Conservation (phyloP, 2,329 filamentous ascomycete species). For the Trichophyton schoenleinii region DNA sequence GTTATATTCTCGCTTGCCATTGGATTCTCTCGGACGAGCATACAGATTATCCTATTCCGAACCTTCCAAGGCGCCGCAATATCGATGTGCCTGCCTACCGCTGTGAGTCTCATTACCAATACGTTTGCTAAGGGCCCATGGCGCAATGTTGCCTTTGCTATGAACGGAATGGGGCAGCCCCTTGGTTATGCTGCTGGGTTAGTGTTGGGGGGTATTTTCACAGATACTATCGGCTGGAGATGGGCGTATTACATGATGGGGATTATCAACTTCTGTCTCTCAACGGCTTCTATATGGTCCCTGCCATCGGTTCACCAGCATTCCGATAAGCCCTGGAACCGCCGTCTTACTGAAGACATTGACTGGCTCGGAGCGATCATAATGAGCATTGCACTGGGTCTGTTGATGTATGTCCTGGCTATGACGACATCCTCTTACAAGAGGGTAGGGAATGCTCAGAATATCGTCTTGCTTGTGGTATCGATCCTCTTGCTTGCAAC, state of each 20-base stretch:
- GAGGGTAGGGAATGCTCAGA: slow-evolving; percentile 12
- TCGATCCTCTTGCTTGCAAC: slow-evolving; percentile 18
- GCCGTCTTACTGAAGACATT: slow-evolving; percentile 30
- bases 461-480: slow-evolving; percentile 21
- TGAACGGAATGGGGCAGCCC: slow-evolving; percentile 37
- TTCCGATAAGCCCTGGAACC: slow-evolving; percentile 16
- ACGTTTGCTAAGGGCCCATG: slow-evolving; percentile 33
- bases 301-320: slow-evolving; percentile 22
- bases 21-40: slow-evolving; percentile 25
- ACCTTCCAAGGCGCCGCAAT: slow-evolving; percentile 34
- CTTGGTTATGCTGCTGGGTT: slow-evolving; percentile 40
- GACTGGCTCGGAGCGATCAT: slow-evolving; percentile 39
- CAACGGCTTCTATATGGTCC: slow-evolving; percentile 26
- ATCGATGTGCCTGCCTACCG: slow-evolving; percentile 35
- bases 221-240: slow-evolving; percentile 41
- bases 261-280: slow-evolving; percentile 28
- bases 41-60: slow-evolving; percentile 37
- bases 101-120: slow-evolving; percentile 36
- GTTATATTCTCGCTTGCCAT: slow-evolving; percentile 31
- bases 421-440: slow-evolving; percentile 12
- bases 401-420: slow-evolving; percentile 37
- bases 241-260: slow-evolving; percentile 37
- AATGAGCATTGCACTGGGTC: slow-evolving; percentile 32
- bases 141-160: slow-evolving; percentile 40
- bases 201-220: slow-evolving; percentile 38